Evolutionary conservation across 257 asterid genomes (phyloP).

Genomic region (Jacaranda mimosifolia): DNA sequence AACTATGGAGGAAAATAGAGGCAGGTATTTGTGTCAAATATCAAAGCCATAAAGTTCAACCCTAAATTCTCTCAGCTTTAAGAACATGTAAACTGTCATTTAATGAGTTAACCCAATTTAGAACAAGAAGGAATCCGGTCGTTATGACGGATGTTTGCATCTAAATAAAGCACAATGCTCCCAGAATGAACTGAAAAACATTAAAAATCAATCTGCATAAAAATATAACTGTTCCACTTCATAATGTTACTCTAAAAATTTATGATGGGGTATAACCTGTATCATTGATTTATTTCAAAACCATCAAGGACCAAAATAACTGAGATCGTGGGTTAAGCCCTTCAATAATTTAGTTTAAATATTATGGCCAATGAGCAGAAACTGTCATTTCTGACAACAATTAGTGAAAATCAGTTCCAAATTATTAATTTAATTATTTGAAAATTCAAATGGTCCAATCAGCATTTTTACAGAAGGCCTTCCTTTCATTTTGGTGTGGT

Average conservation of each 20-base stretch:
- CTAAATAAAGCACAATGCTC: neutral
- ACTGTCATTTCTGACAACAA: neutral
- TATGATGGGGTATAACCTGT: neutral
- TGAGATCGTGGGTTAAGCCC: neutral
- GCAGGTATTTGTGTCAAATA: neutral
- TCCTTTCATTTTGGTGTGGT: neutral
- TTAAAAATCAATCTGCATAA: neutral
- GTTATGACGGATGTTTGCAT: conserved; percentile 1
- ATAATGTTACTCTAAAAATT: neutral
- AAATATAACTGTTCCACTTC: neutral
- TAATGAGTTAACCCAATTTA: neutral
- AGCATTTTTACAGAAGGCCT: neutral
- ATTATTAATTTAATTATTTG: neutral
- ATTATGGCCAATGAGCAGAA: neutral
- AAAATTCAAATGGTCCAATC: conserved; percentile 11
- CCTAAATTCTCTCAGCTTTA: neutral
- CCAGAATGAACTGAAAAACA: neutral
- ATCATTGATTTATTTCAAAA: neutral
- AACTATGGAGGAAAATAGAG: neutral
- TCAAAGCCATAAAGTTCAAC: conserved; percentile 14
- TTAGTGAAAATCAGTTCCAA: neutral
- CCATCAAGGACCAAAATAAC: neutral
- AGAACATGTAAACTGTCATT: neutral
- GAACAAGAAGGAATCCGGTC: too few relatives aligned
- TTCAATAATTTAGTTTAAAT: neutral